Percentiles rank a stretch among this genome's conserved stretches.
Evolutionary conservation across 2,329 filamentous ascomycete species (phyloP).

Genomic region (Onygena corvina): DNA sequence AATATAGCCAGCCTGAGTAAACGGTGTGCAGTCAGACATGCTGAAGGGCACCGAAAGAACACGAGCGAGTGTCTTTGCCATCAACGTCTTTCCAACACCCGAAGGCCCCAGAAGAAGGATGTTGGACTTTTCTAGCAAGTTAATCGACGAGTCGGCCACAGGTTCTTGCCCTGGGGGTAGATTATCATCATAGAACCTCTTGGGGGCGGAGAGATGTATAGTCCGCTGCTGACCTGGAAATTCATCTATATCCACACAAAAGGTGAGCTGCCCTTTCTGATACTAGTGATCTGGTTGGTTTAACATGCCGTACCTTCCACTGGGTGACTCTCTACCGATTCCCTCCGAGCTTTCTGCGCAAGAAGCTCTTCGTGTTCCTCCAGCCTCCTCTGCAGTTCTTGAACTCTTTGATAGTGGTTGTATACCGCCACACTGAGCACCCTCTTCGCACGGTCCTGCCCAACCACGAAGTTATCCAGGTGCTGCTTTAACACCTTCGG

Average conservation of each 20-base stretch:
- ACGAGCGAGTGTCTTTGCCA: slow-evolving; percentile 76
- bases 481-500: slow-evolving; percentile 67
- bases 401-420: slow-evolving; percentile 87
- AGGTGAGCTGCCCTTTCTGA: too few species aligned
- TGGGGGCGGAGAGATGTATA: slow-evolving; percentile 28
- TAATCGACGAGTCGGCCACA: slow-evolving; percentile 43
- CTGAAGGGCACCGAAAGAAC: slow-evolving; percentile 91
- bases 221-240: slow-evolving; percentile 50
- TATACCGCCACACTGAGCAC: slow-evolving; percentile 86
- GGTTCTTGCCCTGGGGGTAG: slow-evolving; percentile 26
- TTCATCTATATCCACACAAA: slow-evolving; percentile 39
- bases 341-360: slow-evolving; percentile 58
- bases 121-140: slow-evolving; percentile 93
- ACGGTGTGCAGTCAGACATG: slow-evolving; percentile 89
- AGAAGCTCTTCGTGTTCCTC: slow-evolving; percentile 65
- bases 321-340: slow-evolving; percentile 58
- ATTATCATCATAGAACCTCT: slow-evolving; percentile 18
- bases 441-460: slow-evolving; percentile 85
- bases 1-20: slow-evolving; percentile 94
- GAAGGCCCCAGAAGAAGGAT: slow-evolving; percentile 82
- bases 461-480: slow-evolving; percentile 91
- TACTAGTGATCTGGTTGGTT: too few species aligned
- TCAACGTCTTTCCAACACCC: slow-evolving; percentile 92
- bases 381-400: slow-evolving; percentile 60
- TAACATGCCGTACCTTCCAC: slow-evolving; percentile 69